Evolutionary conservation across 106 monocot genomes (phyloP).

Genomic region (Amphibolis antarctica): DNA sequence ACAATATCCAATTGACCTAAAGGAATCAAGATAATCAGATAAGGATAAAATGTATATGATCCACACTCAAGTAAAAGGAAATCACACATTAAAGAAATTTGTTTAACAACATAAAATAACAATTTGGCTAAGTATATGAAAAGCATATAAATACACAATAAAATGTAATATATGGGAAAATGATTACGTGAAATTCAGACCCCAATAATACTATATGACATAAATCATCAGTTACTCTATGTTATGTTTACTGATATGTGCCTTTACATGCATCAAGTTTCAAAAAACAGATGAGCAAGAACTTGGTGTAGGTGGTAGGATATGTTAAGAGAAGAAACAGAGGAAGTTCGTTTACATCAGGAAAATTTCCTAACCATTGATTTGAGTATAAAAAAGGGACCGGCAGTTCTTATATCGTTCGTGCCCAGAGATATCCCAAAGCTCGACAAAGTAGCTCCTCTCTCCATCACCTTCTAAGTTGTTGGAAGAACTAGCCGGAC

Average conservation of each 20-base stretch:
- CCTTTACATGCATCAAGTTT: not conserved
- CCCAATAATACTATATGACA: too few relatives aligned
- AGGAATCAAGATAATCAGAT: too few relatives aligned
- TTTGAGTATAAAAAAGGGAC: conserved; percentile 80
- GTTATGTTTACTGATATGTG: not conserved
- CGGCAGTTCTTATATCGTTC: conserved; percentile 87
- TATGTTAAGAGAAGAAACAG: not conserved
- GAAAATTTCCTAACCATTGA: conserved; percentile 46
- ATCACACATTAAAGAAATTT: too few relatives aligned
- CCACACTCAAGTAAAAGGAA: too few relatives aligned
- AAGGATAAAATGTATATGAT: too few relatives aligned
- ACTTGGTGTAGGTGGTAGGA: not conserved
- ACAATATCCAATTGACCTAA: too few relatives aligned
- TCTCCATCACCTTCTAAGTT: conserved; percentile 64
- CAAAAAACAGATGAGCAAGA: not conserved
- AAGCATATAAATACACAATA: too few relatives aligned
- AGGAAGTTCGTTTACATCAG: not conserved
- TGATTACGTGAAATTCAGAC: too few relatives aligned
- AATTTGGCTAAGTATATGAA: too few relatives aligned
- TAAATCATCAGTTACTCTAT: too few relatives aligned
- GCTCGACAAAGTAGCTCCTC: conserved; percentile 85
- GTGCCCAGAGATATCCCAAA: conserved; percentile 92
- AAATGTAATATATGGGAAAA: too few relatives aligned
- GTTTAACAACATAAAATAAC: too few relatives aligned
- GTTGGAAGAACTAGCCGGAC: conserved; percentile 64